Conservation (phyloP, 768 basidiomycete species). For the Pholiota microspora region DNA sequence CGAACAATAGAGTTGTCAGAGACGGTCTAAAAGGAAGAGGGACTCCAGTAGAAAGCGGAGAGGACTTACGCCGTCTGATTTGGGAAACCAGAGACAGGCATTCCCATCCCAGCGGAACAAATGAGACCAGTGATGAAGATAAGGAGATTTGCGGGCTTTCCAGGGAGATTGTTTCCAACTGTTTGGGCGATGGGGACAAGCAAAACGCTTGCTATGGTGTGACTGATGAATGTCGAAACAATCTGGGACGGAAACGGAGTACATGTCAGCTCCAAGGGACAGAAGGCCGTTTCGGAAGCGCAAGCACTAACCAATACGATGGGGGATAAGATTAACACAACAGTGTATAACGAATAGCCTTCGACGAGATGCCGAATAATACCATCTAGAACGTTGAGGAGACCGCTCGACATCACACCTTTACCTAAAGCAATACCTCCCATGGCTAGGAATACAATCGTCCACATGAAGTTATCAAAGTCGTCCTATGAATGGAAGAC, state of each 20-base stretch:
- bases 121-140: slow-evolving; percentile 93
- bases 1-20: slow-evolving; percentile 17
- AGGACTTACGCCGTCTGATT: slow-evolving; percentile 89
- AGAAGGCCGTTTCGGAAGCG: slow-evolving; percentile 28
- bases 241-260: slow-evolving; percentile 45
- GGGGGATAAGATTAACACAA: slow-evolving; percentile 68
- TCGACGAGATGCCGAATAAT: slow-evolving; percentile 57
- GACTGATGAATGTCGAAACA: slow-evolving; percentile 94
- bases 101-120: slow-evolving; percentile 96
- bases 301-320: slow-evolving; percentile 59
- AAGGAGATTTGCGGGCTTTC: slow-evolving; percentile 72
- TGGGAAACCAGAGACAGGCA: slow-evolving; percentile 99
- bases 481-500: slow-evolving; percentile 60
- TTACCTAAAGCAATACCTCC: slow-evolving; percentile 96
- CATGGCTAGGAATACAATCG: slow-evolving; percentile 96
- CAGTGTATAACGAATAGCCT: slow-evolving; percentile 62
- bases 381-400: slow-evolving; percentile 75
- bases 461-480: slow-evolving; percentile 94
- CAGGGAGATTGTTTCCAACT: slow-evolving; percentile 77
- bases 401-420: slow-evolving; percentile 86
- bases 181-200: slow-evolving; percentile 95
- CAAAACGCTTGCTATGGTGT: slow-evolving; percentile 94
- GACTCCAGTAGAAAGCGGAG: slow-evolving; percentile 8
- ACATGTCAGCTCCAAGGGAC: slow-evolving; percentile 38
- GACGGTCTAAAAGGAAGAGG: slow-evolving; percentile 2